Base-by-base conservation (phyloP, 495 filamentous ascomycete species). In the Echria macrotheca region DNA sequence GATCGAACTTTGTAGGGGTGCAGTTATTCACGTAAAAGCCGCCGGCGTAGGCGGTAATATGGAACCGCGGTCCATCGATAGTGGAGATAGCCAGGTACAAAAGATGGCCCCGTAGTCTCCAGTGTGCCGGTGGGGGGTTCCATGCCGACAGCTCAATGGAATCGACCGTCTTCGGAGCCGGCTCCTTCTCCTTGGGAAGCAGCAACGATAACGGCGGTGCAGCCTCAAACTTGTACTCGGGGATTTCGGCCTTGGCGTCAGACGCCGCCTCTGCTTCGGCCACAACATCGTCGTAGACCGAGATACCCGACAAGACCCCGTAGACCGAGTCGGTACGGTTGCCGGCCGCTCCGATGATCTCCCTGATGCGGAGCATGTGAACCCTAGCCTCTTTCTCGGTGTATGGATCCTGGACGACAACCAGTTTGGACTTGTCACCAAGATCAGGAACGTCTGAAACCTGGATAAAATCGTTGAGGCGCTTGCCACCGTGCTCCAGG, bases 331-430 rank as follows among this genome's bases (percentile, higher is more conserved):
- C 94, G 25, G 89, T 82, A 42, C 91, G 83, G 65, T 95, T 82
- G 18, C 89, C 89, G 25, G 90, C 81, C 54, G 90, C 91, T 39
- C 94, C 94, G 49, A 99, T 86, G 39, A 99, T 73, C 56, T 99
- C 94, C 53, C 94, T 75, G 44, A 95, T 81, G 42, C 94, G 78
- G 36, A 97, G 79, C 41, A 96, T 70, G 68, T 99, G 94, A 75
- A 97, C 84, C 52, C 94, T 84, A 41, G 94, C 91, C 68, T 97
- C 93, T 74, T 95, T 97, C 72, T 97, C 94, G 19, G 89, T 99
- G 66, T 99, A 99, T 14, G 94, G 87, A 60, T 99, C 94, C 68
- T 96, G 89, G 33, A 96, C 82, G 50, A 99, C 70, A 26, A 75
- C 77, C 31, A 97, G 73, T 63, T 87, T 83, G 9, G 89, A 83